Evolutionary conservation across 1,284 basidiomycete species (phyloP), one percentile per base, ranked within the genome.

Genomic region (Microbotryum saponariae): DNA sequence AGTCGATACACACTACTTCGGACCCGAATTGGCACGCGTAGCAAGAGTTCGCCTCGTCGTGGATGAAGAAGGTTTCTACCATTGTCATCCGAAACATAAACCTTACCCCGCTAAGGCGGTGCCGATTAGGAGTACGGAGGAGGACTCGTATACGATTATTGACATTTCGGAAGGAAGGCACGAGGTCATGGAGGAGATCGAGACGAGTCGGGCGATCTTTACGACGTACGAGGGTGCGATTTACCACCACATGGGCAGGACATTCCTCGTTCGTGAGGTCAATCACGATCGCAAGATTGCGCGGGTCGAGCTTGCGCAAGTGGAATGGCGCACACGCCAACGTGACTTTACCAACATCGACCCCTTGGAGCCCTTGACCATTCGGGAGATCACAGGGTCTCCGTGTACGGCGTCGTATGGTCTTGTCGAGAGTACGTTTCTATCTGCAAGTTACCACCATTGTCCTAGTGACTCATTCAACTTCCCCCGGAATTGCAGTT

Each of bases 191-290:
- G 91, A 94, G 76, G 89, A 93, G 73, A 79, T 92, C n/a, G 91
- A 94, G 75, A 75, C 86, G 45, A 89, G 88, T 29, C 79, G 91
- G 29, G 89, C 89, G 0, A 78, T 92, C 64, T 93, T 92, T 65
- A 90, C 93, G 74, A 79, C 89, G 2, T 81, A 78, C 65, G 78
- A 80, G 66, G 79, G 79, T 10, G 79, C 78, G 16, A 76, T 81
- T 83, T 91, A 88, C 73, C 83, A 90, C 73, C 88, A 91, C 71
- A 88, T 89, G 76, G 89, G 89, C 4, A 69, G 84, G 63, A 83
- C 86, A 0, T 91, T 83, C 72, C 79, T 78, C 54, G 76, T 91
- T 59, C 82, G 83, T 71, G 88, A 91, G 74, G 81, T 93, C 59
- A 86, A 81, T 65, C 91, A 93, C 71, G 89, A 92, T 70, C 77